phyloP scores from a whole-genome alignment of 495 filamentous ascomycete species.

The Acidomyces sp. region DNA sequence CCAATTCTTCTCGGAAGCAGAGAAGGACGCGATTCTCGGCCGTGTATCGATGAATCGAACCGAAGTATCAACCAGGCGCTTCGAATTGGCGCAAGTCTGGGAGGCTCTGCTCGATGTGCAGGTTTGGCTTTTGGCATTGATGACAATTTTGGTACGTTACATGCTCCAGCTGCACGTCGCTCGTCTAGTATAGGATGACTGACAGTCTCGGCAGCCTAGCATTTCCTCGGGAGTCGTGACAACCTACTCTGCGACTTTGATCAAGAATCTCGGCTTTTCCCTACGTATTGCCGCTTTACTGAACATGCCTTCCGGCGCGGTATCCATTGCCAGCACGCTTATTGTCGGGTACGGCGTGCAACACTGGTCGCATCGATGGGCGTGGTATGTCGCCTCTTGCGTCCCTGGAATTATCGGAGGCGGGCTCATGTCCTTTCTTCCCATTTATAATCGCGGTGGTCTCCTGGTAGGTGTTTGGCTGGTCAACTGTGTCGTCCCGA shows the following conservation, averaged over 20 bases:
- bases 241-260: constrained; percentile 11
- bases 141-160: too few relatives aligned
- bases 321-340: constrained; percentile 34
- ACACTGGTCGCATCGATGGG: constrained; percentile 37
- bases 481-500: constrained; percentile 40
- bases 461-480: constrained; percentile 52
- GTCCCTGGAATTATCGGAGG: constrained; percentile 43
- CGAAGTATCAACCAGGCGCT: not conserved
- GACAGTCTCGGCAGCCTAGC: too few relatives aligned
- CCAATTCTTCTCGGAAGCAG: constrained; percentile 24
- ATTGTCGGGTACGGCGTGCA: constrained; percentile 37
- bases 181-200: too few relatives aligned
- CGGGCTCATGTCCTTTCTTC: constrained; percentile 47
- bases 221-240: constrained; percentile 6
- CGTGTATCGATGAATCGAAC: constrained; percentile 19
- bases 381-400: constrained; percentile 34
- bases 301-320: constrained; percentile 11
- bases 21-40: constrained; percentile 21
- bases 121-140: not conserved
- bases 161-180: too few relatives aligned
- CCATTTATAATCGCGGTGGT: constrained; percentile 34
- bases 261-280: constrained; percentile 11
- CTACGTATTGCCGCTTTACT: constrained; percentile 11
- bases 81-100: not conserved
- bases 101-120: not conserved